Conservation (phyloP, 164 flowering plant genomes). For the Magnolia sinica region DNA sequence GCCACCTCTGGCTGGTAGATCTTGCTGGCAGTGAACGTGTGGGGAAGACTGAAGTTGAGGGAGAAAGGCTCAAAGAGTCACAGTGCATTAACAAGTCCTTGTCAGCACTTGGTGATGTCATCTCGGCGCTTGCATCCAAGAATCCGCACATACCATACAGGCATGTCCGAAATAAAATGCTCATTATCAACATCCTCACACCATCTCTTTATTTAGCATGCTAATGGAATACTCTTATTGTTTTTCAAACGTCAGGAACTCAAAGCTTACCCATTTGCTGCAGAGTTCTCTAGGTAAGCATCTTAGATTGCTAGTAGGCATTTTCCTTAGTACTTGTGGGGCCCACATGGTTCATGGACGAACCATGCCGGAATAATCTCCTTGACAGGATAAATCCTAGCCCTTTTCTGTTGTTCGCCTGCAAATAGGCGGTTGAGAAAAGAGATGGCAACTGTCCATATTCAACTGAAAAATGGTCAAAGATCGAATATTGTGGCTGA, state of each 20-base stretch:
- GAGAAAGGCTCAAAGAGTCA: constrained; percentile 91
- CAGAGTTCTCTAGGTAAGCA: constrained; percentile 86
- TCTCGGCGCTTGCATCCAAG: constrained; percentile 84
- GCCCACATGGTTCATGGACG: too few relatives aligned
- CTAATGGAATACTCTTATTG: neutral
- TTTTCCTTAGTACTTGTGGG: too few relatives aligned
- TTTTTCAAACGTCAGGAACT: constrained; percentile 52
- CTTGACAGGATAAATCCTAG: too few relatives aligned
- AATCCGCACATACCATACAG: constrained; percentile 87
- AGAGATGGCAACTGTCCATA: too few relatives aligned
- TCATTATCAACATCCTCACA: constrained; percentile 29
- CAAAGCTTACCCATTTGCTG: constrained; percentile 91
- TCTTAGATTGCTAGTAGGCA: neutral
- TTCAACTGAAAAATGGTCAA: too few relatives aligned
- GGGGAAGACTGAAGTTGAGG: constrained; percentile 82
- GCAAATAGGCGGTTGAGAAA: too few relatives aligned
- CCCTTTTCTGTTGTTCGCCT: too few relatives aligned
- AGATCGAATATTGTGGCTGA: neutral
- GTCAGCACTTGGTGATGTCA: constrained; percentile 91
- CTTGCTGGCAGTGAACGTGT: constrained; percentile 94
- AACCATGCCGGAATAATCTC: too few relatives aligned
- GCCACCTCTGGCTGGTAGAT: constrained; percentile 90
- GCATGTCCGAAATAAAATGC: constrained; percentile 45
- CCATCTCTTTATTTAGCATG: constrained; percentile 7
- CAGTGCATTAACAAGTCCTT: constrained; percentile 88